Evolutionary conservation across 2,329 filamentous ascomycete species (phyloP), one percentile per base, ranked within the genome.

Genomic region (Beauveria sp.): DNA sequence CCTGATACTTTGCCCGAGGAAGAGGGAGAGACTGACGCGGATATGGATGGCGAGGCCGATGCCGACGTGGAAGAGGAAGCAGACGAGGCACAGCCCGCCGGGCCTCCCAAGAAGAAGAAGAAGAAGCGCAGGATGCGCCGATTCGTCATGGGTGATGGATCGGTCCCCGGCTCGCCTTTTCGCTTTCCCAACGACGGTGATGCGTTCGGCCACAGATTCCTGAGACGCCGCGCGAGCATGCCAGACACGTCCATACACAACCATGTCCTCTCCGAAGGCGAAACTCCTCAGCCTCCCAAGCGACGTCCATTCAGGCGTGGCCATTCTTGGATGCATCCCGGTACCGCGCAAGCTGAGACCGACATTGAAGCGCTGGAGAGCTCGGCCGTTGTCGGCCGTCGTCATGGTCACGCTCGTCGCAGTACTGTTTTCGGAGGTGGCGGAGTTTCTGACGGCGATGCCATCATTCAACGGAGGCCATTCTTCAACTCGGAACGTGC

Each of bases 51-150:
- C 10, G 74, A 79, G 46, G 77, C 78, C 26, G 81, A 83, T 63
- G 83, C 89, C 1, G 91, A 95, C 71, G 90, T 88, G 70, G 91
- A 95, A 71, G 91, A 95, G 70, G 96, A 91, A 50, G 90, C 87
- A 0, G 91, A 92, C 58, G 93, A 96, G 70, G 81, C 81, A n/a
- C 76, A 76, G 20, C 68, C 74, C n/a, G 70, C 75, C 16, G 77
- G 56, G 58, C 69, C 74, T 30, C 67, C 73, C 2, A 83, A 81
- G 64, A 79, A 82, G 64, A 78, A 82, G 72, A 78, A 82, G 72
- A 87, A 82, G 72, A 87, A 86, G 72, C 83, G 85, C 65, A 85
- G 84, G 70, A 86, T 86, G 66, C 83, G 78, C 43, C 80, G 80
- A 71, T 73, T 78, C 38, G 79, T 81, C 76, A 73, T 81, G 73